Evolutionary conservation across 495 filamentous ascomycete species (phyloP), one percentile per base, ranked within the genome.

Genomic region (Podospora australis): DNA sequence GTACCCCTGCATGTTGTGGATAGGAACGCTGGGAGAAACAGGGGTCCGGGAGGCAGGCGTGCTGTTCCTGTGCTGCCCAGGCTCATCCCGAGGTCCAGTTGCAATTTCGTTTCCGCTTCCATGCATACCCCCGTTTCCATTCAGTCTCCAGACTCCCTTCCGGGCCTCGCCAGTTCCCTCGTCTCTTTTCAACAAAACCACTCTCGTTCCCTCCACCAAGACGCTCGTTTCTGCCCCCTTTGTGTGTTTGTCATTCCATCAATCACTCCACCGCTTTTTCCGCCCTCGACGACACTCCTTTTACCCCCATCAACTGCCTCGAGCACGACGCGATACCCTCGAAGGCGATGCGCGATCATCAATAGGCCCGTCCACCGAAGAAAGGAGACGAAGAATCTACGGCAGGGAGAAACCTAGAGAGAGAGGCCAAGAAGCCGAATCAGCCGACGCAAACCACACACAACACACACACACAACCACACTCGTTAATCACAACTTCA

Each of bases 61-160:
- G 45, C 41, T n/a, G n/a, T n/a, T n/a, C n/a, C n/a, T n/a, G n/a
- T n/a, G n/a, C n/a, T n/a, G n/a, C 43, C 50, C 48, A 35, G 49
- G 36, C 17, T 25, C 46, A 39, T 52, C 52, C 56, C 54, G 55
- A 58, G 53, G 49, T 45, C 48, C 56, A 49, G 54, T 46, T 21
- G 62, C 55, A 65, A 65, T 65, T 65, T 65, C 62, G 59, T 58
- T 58, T 55, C 52, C 44, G 56, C 56, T 56, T 46, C 58, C 58
- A 53, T 34, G 52, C 52, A 36, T 50, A 49, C 22, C 40, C 40
- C 40, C 23, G 9, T 21, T 14, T 3, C 34, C 11, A 16, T 50
- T 49, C 53, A 49, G 55, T 42, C 48, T 52, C 36, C 36, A 30
- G 14, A 39, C 14, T 30, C 32, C 36, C 28, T 44, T 38, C 50